Evolutionary conservation across 768 basidiomycete species (phyloP).

Genomic region (Phanerochaete sordida): DNA sequence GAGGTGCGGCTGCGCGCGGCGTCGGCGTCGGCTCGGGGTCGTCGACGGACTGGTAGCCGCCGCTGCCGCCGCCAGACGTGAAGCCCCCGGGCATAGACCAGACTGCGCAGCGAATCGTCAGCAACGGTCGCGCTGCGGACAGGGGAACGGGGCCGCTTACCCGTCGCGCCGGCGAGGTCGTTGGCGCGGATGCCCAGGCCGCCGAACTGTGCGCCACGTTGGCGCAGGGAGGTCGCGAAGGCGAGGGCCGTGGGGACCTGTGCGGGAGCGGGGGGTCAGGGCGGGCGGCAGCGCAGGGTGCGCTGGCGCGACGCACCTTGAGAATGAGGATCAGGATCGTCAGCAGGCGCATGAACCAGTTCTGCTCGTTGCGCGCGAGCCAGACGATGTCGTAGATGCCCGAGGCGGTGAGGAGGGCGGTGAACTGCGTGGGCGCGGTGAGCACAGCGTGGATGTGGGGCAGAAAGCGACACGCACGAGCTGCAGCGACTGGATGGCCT

Average conservation of each 20-base stretch:
- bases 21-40: conserved; percentile 21
- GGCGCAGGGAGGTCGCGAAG: conserved; percentile 29
- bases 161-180: conserved; percentile 31
- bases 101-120: conserved; percentile 21
- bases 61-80: conserved; percentile 23
- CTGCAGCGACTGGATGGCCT: conserved; percentile 62
- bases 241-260: conserved; percentile 36
- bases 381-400: conserved; percentile 68
- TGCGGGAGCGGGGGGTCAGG: neutral
- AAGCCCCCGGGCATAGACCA: conserved; percentile 45
- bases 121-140: neutral
- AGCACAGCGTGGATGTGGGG: neutral
- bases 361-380: conserved; percentile 55
- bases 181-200: conserved; percentile 30
- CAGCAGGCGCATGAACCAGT: conserved; percentile 52
- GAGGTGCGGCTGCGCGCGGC: conserved; percentile 22
- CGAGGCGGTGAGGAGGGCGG: conserved; percentile 58
- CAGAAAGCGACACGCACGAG: conserved; percentile 38
- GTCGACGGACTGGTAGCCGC: conserved; percentile 36
- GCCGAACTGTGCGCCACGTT: conserved; percentile 32
- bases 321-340: conserved; percentile 36
- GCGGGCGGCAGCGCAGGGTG: neutral
- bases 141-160: conserved; percentile 15
- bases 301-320: conserved; percentile 27
- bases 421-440: conserved; percentile 44